phyloP scores from a whole-genome alignment of 225 moss, liverwort and hornwort species.

The Marchantia polymorpha region DNA sequence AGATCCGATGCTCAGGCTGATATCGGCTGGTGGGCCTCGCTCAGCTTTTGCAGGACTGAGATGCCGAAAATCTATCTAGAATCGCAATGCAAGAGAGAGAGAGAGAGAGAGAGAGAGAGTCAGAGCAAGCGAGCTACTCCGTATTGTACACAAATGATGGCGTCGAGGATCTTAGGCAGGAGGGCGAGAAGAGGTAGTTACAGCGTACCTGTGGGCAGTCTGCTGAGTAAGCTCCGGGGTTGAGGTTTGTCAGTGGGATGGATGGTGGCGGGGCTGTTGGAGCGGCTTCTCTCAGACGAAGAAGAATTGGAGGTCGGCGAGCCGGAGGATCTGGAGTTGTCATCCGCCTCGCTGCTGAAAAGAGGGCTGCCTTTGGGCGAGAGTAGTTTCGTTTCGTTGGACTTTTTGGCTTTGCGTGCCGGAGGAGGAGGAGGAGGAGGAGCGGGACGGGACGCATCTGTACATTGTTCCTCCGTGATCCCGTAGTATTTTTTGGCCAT shows the following conservation, averaged over 20 bases:
- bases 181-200: not conserved
- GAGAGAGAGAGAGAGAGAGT: not conserved
- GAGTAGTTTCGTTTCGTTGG: not conserved
- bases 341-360: conserved; percentile 16
- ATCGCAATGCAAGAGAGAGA: too few species aligned
- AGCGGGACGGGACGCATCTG: not conserved
- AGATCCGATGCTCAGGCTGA: not conserved
- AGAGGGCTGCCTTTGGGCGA: conserved; percentile 16
- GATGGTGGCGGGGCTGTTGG: not conserved
- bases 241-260: not conserved
- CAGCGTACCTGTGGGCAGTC: not conserved
- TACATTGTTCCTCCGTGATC: not conserved
- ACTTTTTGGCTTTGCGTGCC: not conserved
- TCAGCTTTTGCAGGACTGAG: too few species aligned
- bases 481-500: conserved; percentile 16
- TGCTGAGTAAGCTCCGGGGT: not conserved
- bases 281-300: conserved; percentile 1
- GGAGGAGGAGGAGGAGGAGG: conserved; percentile 1
- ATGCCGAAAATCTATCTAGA: not conserved
- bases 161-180: not conserved
- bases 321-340: conserved; percentile 5
- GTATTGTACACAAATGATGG: not conserved
- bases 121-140: not conserved
- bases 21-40: too few species aligned
- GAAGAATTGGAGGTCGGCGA: conserved; percentile 1